Conservation (phyloP, 495 filamentous ascomycete genomes). For the Saxophila tyrrhenica region DNA sequence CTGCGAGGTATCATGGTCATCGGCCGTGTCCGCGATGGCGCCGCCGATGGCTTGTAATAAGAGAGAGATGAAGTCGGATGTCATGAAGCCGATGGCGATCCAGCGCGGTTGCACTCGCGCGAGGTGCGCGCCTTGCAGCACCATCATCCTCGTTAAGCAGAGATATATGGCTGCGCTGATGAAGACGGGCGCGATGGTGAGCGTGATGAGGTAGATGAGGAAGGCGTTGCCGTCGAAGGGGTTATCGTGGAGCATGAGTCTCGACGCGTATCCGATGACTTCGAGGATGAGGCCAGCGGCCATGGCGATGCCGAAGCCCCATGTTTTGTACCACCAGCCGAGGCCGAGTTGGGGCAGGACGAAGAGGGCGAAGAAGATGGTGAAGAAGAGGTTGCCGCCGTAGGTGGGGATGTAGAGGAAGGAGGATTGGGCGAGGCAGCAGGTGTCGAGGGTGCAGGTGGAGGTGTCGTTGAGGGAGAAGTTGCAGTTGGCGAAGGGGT, state of each 20-base stretch:
- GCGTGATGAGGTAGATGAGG: constrained; percentile 42
- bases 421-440: constrained; percentile 11
- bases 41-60: constrained; percentile 53
- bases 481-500: constrained; percentile 14
- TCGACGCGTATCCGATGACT: constrained; percentile 35
- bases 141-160: constrained; percentile 48
- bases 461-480: not conserved
- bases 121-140: constrained; percentile 47
- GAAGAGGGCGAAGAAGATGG: constrained; percentile 30
- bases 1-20: constrained; percentile 29
- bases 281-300: constrained; percentile 29
- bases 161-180: constrained; percentile 55
- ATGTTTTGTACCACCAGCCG: constrained; percentile 32
- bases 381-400: constrained; percentile 30
- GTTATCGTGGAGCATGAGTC: constrained; percentile 28
- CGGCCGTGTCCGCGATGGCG: constrained; percentile 41
- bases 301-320: constrained; percentile 33
- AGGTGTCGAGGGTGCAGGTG: constrained; percentile 16
- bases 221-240: constrained; percentile 30
- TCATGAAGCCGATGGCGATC: constrained; percentile 46
- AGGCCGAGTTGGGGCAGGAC: constrained; percentile 27
- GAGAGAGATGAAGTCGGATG: constrained; percentile 52
- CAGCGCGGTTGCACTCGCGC: constrained; percentile 48
- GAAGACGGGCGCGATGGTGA: constrained; percentile 58
- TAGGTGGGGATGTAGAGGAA: constrained; percentile 31